Evolutionary conservation across 305 asterid species (phyloP).

Genomic region (Petunia hybrid): DNA sequence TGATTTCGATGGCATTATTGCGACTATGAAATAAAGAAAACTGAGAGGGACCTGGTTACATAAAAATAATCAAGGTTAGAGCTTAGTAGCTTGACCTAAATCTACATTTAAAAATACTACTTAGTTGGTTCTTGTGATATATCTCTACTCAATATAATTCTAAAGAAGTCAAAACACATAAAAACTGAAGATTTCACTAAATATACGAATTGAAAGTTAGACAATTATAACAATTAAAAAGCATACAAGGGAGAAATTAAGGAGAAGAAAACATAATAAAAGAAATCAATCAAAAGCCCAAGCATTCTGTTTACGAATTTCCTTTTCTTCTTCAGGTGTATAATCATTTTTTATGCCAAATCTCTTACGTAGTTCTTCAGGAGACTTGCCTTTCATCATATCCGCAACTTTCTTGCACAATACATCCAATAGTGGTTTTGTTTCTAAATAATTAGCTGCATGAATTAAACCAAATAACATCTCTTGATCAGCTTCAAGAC

Average conservation of each 20-base stretch:
- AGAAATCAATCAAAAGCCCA: constrained; percentile 6
- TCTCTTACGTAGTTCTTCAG: constrained; percentile 25
- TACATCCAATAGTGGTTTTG: constrained; percentile 23
- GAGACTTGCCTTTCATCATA: constrained; percentile 27
- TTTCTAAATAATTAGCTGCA: constrained; percentile 29
- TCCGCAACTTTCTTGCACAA: background rate
- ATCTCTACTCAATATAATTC: no score
- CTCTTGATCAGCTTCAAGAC: background rate
- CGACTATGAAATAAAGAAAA: no score
- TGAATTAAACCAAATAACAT: background rate
- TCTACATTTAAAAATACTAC: no score
- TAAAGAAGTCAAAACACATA: background rate
- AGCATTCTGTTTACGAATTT: constrained; percentile 22
- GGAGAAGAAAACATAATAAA: background rate
- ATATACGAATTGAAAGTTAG: background rate
- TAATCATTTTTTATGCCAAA: constrained; percentile 23
- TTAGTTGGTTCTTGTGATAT: no score
- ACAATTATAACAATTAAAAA: no score
- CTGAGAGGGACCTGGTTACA: no score
- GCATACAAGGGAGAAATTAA: no score
- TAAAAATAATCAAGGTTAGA: no score
- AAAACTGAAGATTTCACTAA: no score
- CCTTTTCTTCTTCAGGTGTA: constrained; percentile 26
- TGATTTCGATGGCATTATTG: no score
- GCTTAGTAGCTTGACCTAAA: no score